These are phyloP conservation scores for Tieghemiomyces parasiticus DNA, from an alignment of 192 early-diverging fungal species.

Conservation along the genomic window DNA sequence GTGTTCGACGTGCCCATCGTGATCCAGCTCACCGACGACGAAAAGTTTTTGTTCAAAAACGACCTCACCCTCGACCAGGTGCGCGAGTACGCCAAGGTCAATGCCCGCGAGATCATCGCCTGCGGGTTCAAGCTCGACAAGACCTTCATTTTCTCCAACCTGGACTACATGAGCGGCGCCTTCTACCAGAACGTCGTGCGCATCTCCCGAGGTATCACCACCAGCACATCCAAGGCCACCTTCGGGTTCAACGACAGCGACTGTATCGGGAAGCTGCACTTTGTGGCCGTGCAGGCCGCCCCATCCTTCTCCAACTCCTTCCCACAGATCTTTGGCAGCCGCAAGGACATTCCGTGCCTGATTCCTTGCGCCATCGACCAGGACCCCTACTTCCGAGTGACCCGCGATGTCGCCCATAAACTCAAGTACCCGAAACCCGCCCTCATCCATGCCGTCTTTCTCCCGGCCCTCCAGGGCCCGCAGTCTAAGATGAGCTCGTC, in stretches of 20 bases:
- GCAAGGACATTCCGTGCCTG: slow-evolving; percentile 83
- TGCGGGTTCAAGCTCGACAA: slow-evolving; percentile 88
- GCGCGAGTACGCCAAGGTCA: slow-evolving; percentile 53
- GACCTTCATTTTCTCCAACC: slow-evolving; percentile 94
- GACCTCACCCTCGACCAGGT: slow-evolving; percentile 72
- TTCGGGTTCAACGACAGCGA: slow-evolving; percentile 90
- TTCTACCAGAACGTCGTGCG: slow-evolving; percentile 90
- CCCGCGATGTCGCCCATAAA: slow-evolving; percentile 79
- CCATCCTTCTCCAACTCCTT: slow-evolving; percentile 92
- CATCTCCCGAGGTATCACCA: slow-evolving; percentile 79
- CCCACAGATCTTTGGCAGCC: slow-evolving; percentile 86
- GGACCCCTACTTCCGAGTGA: slow-evolving; percentile 97
- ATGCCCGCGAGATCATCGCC: slow-evolving; percentile 89
- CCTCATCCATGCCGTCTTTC: slow-evolving; percentile 87
- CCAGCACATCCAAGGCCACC: slow-evolving; percentile 60
- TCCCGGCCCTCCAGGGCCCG: slow-evolving; percentile 83
- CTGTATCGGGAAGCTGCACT: slow-evolving; percentile 85
- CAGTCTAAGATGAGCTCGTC: slow-evolving; percentile 94
- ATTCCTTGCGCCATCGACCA: slow-evolving; percentile 99
- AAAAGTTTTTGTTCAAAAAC: slow-evolving; percentile 94
- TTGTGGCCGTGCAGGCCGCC: slow-evolving; percentile 84
- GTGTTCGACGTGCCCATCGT: slow-evolving; percentile 90
- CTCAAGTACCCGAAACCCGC: slow-evolving; percentile 94
- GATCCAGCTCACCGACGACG: slow-evolving; percentile 96
- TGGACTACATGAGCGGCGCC: slow-evolving; percentile 77